Evolutionary conservation across 1,284 basidiomycete genomes (phyloP), one percentile per base, ranked within the genome.

Genomic region (Thecaphora frezii): DNA sequence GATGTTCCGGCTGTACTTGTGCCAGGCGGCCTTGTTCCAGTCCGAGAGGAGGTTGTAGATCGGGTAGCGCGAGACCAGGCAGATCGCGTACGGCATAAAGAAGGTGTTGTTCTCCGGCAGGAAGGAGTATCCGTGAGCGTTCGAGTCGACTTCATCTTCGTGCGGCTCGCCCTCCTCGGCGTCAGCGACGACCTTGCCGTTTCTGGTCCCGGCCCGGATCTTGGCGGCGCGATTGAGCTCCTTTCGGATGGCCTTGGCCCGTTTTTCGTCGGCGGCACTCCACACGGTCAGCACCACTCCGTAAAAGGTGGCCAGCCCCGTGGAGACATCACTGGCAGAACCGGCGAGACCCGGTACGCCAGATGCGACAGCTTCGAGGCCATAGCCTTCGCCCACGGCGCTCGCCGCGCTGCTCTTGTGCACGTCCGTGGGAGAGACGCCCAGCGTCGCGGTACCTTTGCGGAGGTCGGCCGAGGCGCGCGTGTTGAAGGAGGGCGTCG

Each of bases 301-400:
- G 54, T 72, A 73, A 44, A 73, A 69, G 23, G 73, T 70, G 37
- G 73, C 58, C n/a, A 53, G 38, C 48, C 59, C 48, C 19, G 55
- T 54, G 33, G 55, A 63, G 46, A 73, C 65, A 21, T 77, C 76
- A 33, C 65, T 58, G 2, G 53, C 30, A 25, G 52, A 24, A 5
- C 36, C 26, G 25, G 52, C 19, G 22, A 41, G 70, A 65, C 85
- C 84, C 4, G 86, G 81, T 8, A 88, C 88, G 1, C 88, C 88
- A 22, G 90, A 84, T 47, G 89, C 86, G 22, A 88, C 89, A 86
- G 87, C 83, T 24, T 90, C 56, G 28, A 88, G 56, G 24, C 71
- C 71, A 43, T 64, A 58, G 24, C 76, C 47, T 74, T 79, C 69
- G 80, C 86, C 36, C 83, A 86, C 60, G 28, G 52, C 66, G 9